Percentiles rank a stretch among this genome's conserved stretches.
Evolutionary conservation across 2,329 filamentous ascomycete species (phyloP).

Genomic region (Colletotrichum gloeosporioides): DNA sequence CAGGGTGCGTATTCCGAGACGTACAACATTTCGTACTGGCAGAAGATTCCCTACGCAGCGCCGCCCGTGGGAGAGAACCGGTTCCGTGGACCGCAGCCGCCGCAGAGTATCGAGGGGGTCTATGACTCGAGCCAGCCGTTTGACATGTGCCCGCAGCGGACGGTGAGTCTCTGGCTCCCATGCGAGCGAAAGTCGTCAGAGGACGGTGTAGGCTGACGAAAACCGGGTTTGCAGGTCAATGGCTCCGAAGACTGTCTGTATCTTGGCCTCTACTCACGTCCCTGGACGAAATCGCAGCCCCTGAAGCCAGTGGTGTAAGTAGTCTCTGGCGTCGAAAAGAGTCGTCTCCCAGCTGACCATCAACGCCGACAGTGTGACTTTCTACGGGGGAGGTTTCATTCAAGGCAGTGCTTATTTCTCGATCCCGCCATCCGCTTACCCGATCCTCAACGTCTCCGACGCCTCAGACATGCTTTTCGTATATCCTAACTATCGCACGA

Average conservation of each 20-base stretch:
- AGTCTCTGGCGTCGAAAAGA: neutral
- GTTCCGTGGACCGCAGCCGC: slow-evolving; percentile 66
- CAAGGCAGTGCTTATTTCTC: slow-evolving; percentile 59
- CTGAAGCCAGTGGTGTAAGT: slow-evolving; percentile 56
- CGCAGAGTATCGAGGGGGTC: slow-evolving; percentile 46
- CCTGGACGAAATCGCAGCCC: slow-evolving; percentile 50
- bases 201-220: neutral
- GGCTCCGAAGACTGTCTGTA: slow-evolving; percentile 67
- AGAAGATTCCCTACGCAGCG: slow-evolving; percentile 66
- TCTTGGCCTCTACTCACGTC: slow-evolving; percentile 63
- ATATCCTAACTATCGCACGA: slow-evolving; percentile 59
- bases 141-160: slow-evolving; percentile 64
- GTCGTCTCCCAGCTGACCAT: neutral
- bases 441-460: slow-evolving; percentile 59
- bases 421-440: slow-evolving; percentile 62
- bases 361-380: neutral
- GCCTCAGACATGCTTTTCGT: slow-evolving; percentile 52
- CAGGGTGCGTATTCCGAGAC: slow-evolving; percentile 53
- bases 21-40: slow-evolving; percentile 65
- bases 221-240: slow-evolving; percentile 39
- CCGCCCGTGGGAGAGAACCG: slow-evolving; percentile 62
- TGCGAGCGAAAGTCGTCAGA: neutral
- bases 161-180: slow-evolving; percentile 34
- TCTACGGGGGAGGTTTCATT: slow-evolving; percentile 62
- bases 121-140: slow-evolving; percentile 62